Base-by-base conservation (phyloP, 1,284 basidiomycete genomes). In the Clitocybe nebularis region DNA sequence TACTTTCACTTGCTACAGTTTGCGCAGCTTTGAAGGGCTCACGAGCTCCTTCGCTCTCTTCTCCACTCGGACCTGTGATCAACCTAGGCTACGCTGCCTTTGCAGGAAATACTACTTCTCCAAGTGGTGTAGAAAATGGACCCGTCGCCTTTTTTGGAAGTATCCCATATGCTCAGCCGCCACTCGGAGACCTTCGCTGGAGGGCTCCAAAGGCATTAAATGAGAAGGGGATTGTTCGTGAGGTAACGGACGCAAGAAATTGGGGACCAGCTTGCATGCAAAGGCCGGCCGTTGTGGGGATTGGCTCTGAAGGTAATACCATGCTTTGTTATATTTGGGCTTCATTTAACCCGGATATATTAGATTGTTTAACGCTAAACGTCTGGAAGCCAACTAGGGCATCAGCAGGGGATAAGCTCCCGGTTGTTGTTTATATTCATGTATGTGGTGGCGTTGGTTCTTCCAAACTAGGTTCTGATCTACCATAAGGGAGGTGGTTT, bases 371-470 rank as follows among this genome's bases (percentile, higher is more conserved):
- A 41, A 65, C 56, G 5, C 32, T 75, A 28, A 71, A 74, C 50
- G 51, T 75, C 1, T 74, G 69, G 69, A 71, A 68, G 48, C 72
- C 71, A 1, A 60, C 63, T 5, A 64, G 64, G 23, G 64, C 64
- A 5, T 61, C 61, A 6, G 56, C 51, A 17, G 54, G 52, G 0
- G 60, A 60, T 26, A 63, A 62, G 11, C 62, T 75, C 14, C 71
- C 72, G 13, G 72, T 74, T 1, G 58, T 64, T 1, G 59, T 74
- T 2, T 74, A 72, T 48, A 72, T 73, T 16, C 69, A 72, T 52
- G 70, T 68, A 41, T 11, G 58, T 32, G 2, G 6, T 32, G n/a
- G 3, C 16, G 10, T 29, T 29, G 4, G 10, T 29, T 11, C 16
- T 29, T 4, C 28, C 28, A 11, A 14, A 14, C 28, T 29, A n/a